A percentile compares a stretch with the other conserved stretches of the same genome.
Conservation (phyloP, 2,329 filamentous ascomycete genomes). For the Ascocoryne sarcoides region DNA sequence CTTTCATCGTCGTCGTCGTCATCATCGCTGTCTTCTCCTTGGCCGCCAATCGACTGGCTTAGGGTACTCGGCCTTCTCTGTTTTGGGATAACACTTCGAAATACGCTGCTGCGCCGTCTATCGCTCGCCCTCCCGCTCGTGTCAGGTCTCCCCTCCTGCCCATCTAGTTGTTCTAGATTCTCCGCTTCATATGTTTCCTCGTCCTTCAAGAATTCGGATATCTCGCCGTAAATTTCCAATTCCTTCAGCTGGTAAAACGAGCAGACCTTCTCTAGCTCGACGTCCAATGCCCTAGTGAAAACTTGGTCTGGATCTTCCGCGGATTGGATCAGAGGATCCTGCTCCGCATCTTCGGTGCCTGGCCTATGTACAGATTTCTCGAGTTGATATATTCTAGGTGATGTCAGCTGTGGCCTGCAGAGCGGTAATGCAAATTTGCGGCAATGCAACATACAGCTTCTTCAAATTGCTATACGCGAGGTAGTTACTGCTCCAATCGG, state of each 20-base stretch:
- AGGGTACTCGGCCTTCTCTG: constrained; percentile 36
- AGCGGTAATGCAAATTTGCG: background rate
- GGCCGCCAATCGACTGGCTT: constrained; percentile 44
- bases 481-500: constrained; percentile 98
- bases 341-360: constrained; percentile 63
- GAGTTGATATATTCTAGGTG: constrained; percentile 76
- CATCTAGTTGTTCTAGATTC: constrained; percentile 27
- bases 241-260: constrained; percentile 89
- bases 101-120: constrained; percentile 40
- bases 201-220: constrained; percentile 68
- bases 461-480: constrained; percentile 98
- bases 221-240: constrained; percentile 73
- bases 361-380: constrained; percentile 71
- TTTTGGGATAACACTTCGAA: constrained; percentile 39
- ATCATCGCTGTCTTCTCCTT: constrained; percentile 54
- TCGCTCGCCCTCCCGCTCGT: constrained; percentile 34
- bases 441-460: constrained; percentile 64
- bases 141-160: constrained; percentile 33
- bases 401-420: constrained; percentile 6
- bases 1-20: constrained; percentile 58
- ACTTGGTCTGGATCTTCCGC: constrained; percentile 64
- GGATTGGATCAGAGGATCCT: constrained; percentile 70
- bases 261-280: constrained; percentile 88
- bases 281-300: constrained; percentile 73
- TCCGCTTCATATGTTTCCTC: constrained; percentile 52